Conservation (phyloP, 2,329 filamentous ascomycete species). For the Tolypocladium tropicale region DNA sequence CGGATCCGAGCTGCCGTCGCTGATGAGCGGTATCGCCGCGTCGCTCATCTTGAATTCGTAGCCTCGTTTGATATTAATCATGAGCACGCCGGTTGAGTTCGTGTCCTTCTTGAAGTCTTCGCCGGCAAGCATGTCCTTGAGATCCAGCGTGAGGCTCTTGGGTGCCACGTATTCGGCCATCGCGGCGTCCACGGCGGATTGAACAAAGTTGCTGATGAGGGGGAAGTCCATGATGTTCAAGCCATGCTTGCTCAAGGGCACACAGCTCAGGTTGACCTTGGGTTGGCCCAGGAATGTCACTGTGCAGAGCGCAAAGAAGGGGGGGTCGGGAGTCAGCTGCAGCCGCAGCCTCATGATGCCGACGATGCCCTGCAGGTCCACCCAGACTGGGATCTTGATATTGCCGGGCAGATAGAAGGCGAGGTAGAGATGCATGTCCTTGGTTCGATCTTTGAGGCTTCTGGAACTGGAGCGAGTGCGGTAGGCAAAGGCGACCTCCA, state of each 20-base stretch:
- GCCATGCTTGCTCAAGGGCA: slow-evolving; percentile 57
- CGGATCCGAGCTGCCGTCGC: slow-evolving; percentile 53
- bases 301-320: slow-evolving; percentile 67
- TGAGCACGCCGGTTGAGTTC: slow-evolving; percentile 49
- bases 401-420: slow-evolving; percentile 57
- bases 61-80: slow-evolving; percentile 56
- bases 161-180: slow-evolving; percentile 68
- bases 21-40: slow-evolving; percentile 46
- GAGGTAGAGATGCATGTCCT: slow-evolving; percentile 53
- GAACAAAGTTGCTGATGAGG: slow-evolving; percentile 64
- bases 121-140: slow-evolving; percentile 68
- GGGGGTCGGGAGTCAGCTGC: slow-evolving; percentile 65
- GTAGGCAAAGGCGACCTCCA: slow-evolving; percentile 68
- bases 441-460: slow-evolving; percentile 59
- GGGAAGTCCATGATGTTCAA: slow-evolving; percentile 69
- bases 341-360: slow-evolving; percentile 59
- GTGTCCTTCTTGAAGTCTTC: slow-evolving; percentile 75
- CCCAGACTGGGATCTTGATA: slow-evolving; percentile 56
- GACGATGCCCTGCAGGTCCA: slow-evolving; percentile 63
- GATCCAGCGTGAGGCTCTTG: slow-evolving; percentile 61
- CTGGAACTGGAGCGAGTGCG: slow-evolving; percentile 50
- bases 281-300: slow-evolving; percentile 67
- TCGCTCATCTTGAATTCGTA: slow-evolving; percentile 65
- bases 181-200: slow-evolving; percentile 63
- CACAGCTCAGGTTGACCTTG: slow-evolving; percentile 59